phyloP scores from a whole-genome alignment of 2,329 filamentous ascomycete genomes.

The Fusarium abutilonis region DNA sequence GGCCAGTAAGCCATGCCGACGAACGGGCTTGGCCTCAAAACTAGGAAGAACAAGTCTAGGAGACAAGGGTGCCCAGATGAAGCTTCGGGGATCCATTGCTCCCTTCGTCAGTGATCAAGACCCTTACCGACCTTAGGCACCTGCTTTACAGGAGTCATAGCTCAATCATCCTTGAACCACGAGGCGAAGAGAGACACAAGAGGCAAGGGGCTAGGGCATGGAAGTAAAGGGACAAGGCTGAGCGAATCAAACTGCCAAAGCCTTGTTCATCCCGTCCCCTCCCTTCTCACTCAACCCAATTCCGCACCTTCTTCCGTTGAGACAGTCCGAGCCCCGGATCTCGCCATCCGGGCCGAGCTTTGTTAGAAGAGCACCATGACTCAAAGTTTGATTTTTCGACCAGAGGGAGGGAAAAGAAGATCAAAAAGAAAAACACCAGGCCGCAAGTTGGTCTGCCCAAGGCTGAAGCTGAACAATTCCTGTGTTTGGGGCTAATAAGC shows the following conservation, averaged over 20 bases:
- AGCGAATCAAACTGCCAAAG: slow-evolving; percentile 39
- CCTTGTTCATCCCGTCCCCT: slow-evolving; percentile 32
- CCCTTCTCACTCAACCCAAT: slow-evolving; percentile 33
- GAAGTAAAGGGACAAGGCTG: slow-evolving; percentile 39
- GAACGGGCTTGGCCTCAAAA: slow-evolving; percentile 28
- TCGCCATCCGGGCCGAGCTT: slow-evolving; percentile 33
- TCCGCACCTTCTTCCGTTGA: slow-evolving; percentile 30
- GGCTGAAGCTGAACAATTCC: slow-evolving; percentile 39
- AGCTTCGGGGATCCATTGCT: slow-evolving; percentile 21
- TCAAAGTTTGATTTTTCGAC: slow-evolving; percentile 12
- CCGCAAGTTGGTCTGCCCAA: slow-evolving; percentile 28
- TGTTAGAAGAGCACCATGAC: slow-evolving; percentile 31
- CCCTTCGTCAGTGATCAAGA: slow-evolving; percentile 27
- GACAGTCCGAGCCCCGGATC: slow-evolving; percentile 35
- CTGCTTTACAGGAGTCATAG: slow-evolving; percentile 23
- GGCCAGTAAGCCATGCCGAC: slow-evolving; percentile 33
- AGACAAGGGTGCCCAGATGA: slow-evolving; percentile 23
- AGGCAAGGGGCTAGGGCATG: slow-evolving; percentile 30
- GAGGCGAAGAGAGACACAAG: slow-evolving; percentile 35
- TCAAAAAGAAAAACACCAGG: slow-evolving; percentile 8
- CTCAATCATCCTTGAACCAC: slow-evolving; percentile 41
- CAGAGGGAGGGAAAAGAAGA: slow-evolving; percentile 12
- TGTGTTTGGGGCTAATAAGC: slow-evolving; percentile 32
- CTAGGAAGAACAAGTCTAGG: slow-evolving; percentile 30
- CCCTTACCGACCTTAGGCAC: slow-evolving; percentile 27